These are phyloP conservation scores for Colletotrichum theobromicola DNA, from an alignment of 2,329 filamentous ascomycete species.

Conservation along the genomic window DNA sequence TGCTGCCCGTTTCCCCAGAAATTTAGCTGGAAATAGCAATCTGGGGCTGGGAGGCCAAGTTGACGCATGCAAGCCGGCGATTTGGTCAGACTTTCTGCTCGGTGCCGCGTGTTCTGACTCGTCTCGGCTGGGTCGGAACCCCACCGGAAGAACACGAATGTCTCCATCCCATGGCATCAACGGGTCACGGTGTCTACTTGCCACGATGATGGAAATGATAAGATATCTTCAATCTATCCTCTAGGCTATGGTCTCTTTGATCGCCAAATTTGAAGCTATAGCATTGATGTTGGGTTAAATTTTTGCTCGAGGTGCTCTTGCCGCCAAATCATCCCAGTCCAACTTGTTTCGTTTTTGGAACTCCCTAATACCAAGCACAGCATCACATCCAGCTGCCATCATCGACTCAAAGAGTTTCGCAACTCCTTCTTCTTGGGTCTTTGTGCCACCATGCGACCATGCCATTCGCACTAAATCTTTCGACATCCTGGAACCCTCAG, in stretches of 20 bases:
- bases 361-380: background rate
- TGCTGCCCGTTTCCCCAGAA: background rate
- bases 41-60: background rate
- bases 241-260: background rate
- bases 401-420: background rate
- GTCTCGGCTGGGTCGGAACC: background rate
- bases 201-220: accelerated
- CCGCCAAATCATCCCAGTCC: background rate
- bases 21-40: background rate
- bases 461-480: background rate
- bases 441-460: background rate
- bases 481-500: background rate
- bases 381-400: background rate
- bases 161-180: background rate
- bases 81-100: background rate
- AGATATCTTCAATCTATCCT: accelerated
- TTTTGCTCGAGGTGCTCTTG: background rate
- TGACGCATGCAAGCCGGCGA: background rate
- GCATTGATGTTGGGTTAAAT: background rate
- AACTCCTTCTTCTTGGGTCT: background rate
- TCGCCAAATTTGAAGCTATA: accelerated
- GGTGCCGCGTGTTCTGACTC: background rate
- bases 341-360: background rate
- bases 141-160: background rate
- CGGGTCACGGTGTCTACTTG: background rate